Evolutionary conservation across 208 protist genomes (phyloP).

Genomic region (Acanthamoeba castellanii): DNA sequence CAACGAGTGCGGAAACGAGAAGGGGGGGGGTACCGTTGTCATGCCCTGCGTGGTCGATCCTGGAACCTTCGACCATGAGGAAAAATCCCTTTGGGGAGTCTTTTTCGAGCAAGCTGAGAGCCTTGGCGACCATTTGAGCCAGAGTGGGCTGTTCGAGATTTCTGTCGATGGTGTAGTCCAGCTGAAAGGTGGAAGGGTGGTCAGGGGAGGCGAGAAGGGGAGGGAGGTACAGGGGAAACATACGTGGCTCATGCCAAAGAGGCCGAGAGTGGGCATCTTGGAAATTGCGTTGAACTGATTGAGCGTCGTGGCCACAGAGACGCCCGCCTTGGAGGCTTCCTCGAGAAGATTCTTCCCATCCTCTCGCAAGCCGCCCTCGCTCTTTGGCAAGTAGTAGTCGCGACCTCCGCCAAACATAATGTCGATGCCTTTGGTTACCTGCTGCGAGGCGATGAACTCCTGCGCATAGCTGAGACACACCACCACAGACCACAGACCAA

Average conservation of each 20-base stretch:
- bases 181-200: background rate
- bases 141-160: constrained; percentile 75
- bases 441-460: constrained; percentile 79
- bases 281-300: background rate
- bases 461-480: constrained; percentile 19
- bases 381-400: constrained; percentile 50
- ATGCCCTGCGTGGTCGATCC: constrained; percentile 83
- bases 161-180: constrained; percentile 83
- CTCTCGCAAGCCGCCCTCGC: constrained; percentile 30
- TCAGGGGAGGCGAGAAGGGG: background rate
- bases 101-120: constrained; percentile 77
- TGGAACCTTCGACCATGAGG: constrained; percentile 83
- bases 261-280: constrained; percentile 71
- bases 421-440: constrained; percentile 70
- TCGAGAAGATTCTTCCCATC: constrained; percentile 25
- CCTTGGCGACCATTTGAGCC: constrained; percentile 80
- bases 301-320: background rate
- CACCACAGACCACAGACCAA: background rate
- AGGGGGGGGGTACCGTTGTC: constrained; percentile 75
- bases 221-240: too few relatives aligned
- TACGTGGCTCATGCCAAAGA: constrained; percentile 75
- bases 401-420: constrained; percentile 82
- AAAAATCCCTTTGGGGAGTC: constrained; percentile 81
- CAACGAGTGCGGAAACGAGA: background rate
- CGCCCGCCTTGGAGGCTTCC: background rate